phyloP scores from a whole-genome alignment of 306 rosid genomes.

The Quercus cerris region DNA sequence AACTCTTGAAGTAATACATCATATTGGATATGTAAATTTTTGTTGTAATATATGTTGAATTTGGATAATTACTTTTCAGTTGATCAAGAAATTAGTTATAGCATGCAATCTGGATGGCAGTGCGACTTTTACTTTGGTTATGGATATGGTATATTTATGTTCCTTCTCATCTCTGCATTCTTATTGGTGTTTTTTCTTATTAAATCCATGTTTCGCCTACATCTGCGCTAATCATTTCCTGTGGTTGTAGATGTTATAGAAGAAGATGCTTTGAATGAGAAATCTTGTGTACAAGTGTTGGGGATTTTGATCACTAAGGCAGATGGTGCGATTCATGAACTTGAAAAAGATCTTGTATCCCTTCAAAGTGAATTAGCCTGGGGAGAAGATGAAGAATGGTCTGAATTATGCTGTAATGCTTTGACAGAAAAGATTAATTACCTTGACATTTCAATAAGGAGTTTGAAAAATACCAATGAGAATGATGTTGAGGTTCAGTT shows the following conservation, averaged over 20 bases:
- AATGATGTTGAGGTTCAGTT: conserved; percentile 32
- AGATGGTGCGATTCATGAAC: conserved; percentile 58
- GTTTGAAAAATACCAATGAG: conserved; percentile 33
- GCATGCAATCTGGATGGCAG: conserved; percentile 37
- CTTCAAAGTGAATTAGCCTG: conserved; percentile 56
- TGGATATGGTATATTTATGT: conserved; percentile 42
- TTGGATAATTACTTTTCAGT: conserved; percentile 34
- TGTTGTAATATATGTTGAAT: not conserved
- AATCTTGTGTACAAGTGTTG: conserved; percentile 55
- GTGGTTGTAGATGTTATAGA: conserved; percentile 51
- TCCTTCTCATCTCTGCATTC: not conserved
- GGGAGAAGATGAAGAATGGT: conserved; percentile 42
- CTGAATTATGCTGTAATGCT: conserved; percentile 41
- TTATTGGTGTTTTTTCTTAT: not conserved
- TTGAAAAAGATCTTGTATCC: conserved; percentile 46
- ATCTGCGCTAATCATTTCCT: conserved; percentile 6
- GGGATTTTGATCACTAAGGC: conserved; percentile 48
- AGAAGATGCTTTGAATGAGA: conserved; percentile 58
- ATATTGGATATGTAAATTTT: conserved; percentile 6
- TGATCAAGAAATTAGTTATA: conserved; percentile 24
- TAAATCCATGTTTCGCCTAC: not conserved
- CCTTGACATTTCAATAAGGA: conserved; percentile 38
- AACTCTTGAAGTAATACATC: conserved; percentile 6
- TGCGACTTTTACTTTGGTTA: conserved; percentile 46
- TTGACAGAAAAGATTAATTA: conserved; percentile 48